These are phyloP conservation scores for Colletotrichum cuscutae DNA, from an alignment of 2,329 filamentous ascomycete species.

Conservation along the genomic window DNA sequence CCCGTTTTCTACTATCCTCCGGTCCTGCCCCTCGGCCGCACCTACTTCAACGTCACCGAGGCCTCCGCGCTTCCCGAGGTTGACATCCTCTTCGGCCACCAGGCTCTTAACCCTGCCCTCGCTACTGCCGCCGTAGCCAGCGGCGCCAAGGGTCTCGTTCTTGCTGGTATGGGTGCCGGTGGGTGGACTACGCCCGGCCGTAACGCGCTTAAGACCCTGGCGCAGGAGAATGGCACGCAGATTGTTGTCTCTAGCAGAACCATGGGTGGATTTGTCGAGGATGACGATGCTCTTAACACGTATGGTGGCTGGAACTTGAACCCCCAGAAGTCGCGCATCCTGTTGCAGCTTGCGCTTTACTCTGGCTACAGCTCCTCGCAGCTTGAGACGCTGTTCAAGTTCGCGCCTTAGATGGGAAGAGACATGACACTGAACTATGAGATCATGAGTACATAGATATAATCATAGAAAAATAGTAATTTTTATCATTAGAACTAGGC, in stretches of 20 bases:
- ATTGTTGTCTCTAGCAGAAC: conserved; percentile 63
- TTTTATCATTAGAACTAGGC: no score
- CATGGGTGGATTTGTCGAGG: conserved; percentile 63
- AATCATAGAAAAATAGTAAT: background rate
- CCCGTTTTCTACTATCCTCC: conserved; percentile 70
- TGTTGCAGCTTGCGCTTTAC: conserved; percentile 55
- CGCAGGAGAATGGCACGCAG: conserved; percentile 56
- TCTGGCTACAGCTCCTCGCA: conserved; percentile 22
- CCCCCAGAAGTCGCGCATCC: conserved; percentile 64
- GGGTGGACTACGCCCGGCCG: conserved; percentile 54
- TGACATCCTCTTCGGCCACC: conserved; percentile 66
- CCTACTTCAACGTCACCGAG: conserved; percentile 52
- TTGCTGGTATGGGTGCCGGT: conserved; percentile 65
- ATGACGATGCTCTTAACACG: conserved; percentile 47
- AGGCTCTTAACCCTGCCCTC: conserved; percentile 60
- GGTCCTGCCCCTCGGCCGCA: conserved; percentile 57
- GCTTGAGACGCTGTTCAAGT: conserved; percentile 30
- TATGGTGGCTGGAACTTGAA: conserved; percentile 62
- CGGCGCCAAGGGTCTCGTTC: conserved; percentile 65
- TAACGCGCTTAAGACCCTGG: conserved; percentile 53
- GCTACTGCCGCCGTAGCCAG: conserved; percentile 58
- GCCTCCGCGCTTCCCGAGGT: conserved; percentile 59
- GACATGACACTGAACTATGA: background rate
- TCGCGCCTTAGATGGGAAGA: background rate
- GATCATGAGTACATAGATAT: conserved; percentile 6